Evolutionary conservation across 2,329 filamentous ascomycete species (phyloP).

Genomic region (Venturia nashicola): DNA sequence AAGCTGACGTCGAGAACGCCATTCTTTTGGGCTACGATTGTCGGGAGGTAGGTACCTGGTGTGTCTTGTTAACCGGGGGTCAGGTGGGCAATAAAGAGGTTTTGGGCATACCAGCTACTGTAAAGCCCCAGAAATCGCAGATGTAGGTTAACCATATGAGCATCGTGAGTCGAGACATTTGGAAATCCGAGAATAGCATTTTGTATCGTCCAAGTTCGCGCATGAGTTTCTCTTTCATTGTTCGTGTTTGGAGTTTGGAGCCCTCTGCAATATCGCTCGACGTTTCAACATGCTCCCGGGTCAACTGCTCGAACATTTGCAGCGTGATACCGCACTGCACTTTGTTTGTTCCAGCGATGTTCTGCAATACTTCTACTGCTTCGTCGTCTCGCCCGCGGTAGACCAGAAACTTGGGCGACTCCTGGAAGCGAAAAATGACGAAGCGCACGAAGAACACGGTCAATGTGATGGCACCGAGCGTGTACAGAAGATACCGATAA

Average conservation of each 20-base stretch:
- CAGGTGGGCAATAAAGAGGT: not conserved
- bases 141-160: conserved; percentile 40
- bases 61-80: not conserved
- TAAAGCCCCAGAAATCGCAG: conserved; percentile 39
- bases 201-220: conserved; percentile 31
- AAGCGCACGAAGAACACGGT: conserved; percentile 60
- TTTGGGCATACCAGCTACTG: conserved; percentile 27
- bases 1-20: conserved; percentile 31
- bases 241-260: not conserved
- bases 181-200: conserved; percentile 30
- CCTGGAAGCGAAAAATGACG: conserved; percentile 55
- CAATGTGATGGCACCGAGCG: conserved; percentile 56
- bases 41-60: conserved; percentile 35
- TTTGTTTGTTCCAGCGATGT: conserved; percentile 57
- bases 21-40: conserved; percentile 41
- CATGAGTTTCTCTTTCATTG: conserved; percentile 21
- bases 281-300: conserved; percentile 18
- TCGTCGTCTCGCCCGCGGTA: conserved; percentile 58
- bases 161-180: conserved; percentile 33
- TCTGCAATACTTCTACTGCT: conserved; percentile 56
- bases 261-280: conserved; percentile 10
- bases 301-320: conserved; percentile 24
- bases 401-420: conserved; percentile 67
- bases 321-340: conserved; percentile 27
- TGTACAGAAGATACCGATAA: conserved; percentile 61